Percentiles rank a stretch among this genome's conserved stretches.
Evolutionary conservation across 2,329 filamentous ascomycete genomes (phyloP).

Genomic region (Graphilbum fragrans): DNA sequence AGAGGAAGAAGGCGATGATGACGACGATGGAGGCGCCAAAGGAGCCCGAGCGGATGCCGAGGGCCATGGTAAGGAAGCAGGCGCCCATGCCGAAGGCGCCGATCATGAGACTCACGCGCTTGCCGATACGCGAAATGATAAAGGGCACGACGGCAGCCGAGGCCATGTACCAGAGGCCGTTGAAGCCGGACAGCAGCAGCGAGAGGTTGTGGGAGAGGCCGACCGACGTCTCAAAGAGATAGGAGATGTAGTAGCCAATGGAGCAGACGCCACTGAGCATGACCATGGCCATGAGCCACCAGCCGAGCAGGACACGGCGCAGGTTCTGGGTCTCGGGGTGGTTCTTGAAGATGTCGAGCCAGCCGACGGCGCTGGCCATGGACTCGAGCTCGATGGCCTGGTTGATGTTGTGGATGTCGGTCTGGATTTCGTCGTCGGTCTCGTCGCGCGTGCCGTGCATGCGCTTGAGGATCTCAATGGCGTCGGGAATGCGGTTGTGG

Average conservation of each 20-base stretch:
- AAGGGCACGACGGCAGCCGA: too few species aligned
- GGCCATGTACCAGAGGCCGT: too few species aligned
- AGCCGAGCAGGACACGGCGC: slow-evolving; percentile 8
- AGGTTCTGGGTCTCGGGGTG: slow-evolving; percentile 6
- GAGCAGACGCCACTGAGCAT: slow-evolving; percentile 11
- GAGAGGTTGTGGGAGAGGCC: slow-evolving; percentile 1
- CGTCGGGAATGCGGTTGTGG: slow-evolving; percentile 22
- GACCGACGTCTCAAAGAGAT: slow-evolving; percentile 2
- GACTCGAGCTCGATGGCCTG: slow-evolving; percentile 11
- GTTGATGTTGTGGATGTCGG: slow-evolving; percentile 8
- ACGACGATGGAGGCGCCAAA: slow-evolving; percentile 4
- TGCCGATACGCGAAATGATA: too few species aligned
- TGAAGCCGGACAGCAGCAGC: too few species aligned
- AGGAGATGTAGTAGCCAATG: slow-evolving; percentile 9
- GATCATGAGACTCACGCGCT: too few species aligned
- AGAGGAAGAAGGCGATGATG: slow-evolving; percentile 14
- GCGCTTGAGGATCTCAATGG: slow-evolving; percentile 19
- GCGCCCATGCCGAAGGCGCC: too few species aligned
- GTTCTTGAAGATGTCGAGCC: slow-evolving; percentile 10
- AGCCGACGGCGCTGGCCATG: slow-evolving; percentile 4
- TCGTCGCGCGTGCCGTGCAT: slow-evolving; percentile 18
- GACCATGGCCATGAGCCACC: slow-evolving; percentile 12
- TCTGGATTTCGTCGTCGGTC: not conserved
- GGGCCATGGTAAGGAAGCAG: not conserved
- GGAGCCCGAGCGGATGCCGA: slow-evolving; percentile 1